Conservation (phyloP, 2,329 filamentous ascomycete genomes). For the Fusarium chuoi region DNA sequence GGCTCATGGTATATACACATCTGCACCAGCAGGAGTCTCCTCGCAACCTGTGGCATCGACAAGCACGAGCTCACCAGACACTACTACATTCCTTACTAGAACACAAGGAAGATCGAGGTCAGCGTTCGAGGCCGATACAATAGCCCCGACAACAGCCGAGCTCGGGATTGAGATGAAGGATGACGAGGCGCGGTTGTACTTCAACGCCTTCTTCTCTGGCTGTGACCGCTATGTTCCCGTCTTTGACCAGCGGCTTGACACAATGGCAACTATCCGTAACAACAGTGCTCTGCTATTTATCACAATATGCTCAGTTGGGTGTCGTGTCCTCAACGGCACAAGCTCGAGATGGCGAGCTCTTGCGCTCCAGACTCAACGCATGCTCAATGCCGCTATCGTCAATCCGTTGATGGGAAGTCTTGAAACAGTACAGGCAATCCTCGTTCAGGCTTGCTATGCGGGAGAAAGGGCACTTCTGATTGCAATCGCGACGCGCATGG, state of each 20-base stretch:
- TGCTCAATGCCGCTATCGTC: conserved; percentile 17
- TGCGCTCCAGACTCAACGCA: background rate
- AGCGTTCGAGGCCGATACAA: background rate
- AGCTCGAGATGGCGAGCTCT: background rate
- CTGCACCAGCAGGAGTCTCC: background rate
- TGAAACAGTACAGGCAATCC: conserved; percentile 7
- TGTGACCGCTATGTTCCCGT: conserved; percentile 17
- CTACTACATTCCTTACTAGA: background rate
- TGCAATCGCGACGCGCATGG: conserved; percentile 11
- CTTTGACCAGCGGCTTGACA: background rate
- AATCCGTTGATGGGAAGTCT: conserved; percentile 3
- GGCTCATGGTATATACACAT: accelerated
- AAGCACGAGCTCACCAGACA: background rate
- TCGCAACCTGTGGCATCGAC: background rate
- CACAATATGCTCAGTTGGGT: conserved; percentile 18
- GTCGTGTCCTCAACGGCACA: conserved; percentile 9
- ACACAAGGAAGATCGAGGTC: background rate
- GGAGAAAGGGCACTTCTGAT: conserved; percentile 8
- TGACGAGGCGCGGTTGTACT: conserved; percentile 4
- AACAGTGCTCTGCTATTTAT: background rate
- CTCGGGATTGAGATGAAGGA: background rate
- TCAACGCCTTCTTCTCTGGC: conserved; percentile 14
- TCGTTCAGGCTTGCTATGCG: conserved; percentile 17
- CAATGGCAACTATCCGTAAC: background rate
- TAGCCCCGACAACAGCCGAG: background rate